Percentiles rank a stretch among this genome's conserved stretches.
These are phyloP conservation scores for Bacidia rubella DNA, from an alignment of 495 filamentous ascomycete species.

Conservation along the genomic window DNA sequence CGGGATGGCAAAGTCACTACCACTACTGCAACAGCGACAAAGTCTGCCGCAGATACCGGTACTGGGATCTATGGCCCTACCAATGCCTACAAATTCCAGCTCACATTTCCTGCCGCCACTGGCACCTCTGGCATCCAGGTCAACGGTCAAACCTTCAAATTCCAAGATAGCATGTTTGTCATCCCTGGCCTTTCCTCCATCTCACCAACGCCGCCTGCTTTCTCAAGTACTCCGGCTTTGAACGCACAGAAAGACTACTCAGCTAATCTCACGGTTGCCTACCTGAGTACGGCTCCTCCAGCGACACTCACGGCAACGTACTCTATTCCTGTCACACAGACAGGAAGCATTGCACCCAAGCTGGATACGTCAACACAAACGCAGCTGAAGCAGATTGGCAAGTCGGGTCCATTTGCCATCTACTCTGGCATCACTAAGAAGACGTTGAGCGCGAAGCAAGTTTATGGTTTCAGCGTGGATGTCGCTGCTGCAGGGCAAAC, in stretches of 20 bases:
- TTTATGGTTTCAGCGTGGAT: conserved; percentile 10
- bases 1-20: conserved; percentile 6
- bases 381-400: conserved; percentile 9
- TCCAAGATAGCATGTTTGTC: conserved; percentile 17
- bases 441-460: conserved; percentile 12
- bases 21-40: conserved; percentile 8
- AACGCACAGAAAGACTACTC: conserved; percentile 7
- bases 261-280: conserved; percentile 14
- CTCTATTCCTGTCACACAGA: conserved; percentile 11
- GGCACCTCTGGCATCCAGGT: conserved; percentile 14
- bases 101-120: conserved; percentile 8
- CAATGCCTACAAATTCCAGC: conserved; percentile 13
- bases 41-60: conserved; percentile 11
- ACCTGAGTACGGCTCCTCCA: conserved; percentile 10
- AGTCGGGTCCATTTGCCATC: conserved; percentile 5
- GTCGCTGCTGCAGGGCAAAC: conserved; percentile 9
- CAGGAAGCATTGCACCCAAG: conserved; percentile 9
- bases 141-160: conserved; percentile 7
- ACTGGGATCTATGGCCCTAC: conserved; percentile 15
- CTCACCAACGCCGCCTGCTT: conserved; percentile 9
- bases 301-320: conserved; percentile 12
- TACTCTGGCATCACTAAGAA: conserved; percentile 8
- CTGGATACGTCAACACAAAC: conserved; percentile 10
- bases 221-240: conserved; percentile 9
- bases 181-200: conserved; percentile 7